Conservation (phyloP, 1,284 basidiomycete species). For the Puccinia hordei region DNA sequence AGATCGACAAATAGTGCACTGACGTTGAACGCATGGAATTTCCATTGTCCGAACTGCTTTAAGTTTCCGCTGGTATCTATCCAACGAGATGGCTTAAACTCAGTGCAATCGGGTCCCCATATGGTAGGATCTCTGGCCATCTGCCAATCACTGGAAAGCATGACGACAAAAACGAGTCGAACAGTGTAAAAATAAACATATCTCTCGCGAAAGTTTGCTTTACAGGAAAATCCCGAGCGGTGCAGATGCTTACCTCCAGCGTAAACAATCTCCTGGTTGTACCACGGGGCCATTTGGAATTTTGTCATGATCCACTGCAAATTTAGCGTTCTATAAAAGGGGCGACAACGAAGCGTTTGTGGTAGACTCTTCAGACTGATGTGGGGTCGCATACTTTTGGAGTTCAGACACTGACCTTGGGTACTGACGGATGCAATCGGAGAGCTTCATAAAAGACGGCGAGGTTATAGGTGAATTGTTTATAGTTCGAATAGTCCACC, state of each 20-base stretch:
- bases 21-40: conserved; percentile 51
- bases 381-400: neutral
- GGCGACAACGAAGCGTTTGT: neutral
- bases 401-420: conserved; percentile 34
- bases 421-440: conserved; percentile 52
- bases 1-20: neutral
- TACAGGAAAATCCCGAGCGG: neutral
- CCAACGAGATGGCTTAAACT: conserved; percentile 53
- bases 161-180: neutral
- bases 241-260: conserved; percentile 35
- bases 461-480: conserved; percentile 51
- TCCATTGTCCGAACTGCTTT: conserved; percentile 48
- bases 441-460: conserved; percentile 53
- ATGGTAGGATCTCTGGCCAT: conserved; percentile 53
- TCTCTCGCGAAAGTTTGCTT: neutral
- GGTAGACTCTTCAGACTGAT: neutral
- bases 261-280: conserved; percentile 42
- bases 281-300: conserved; percentile 43
- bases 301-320: conserved; percentile 50
- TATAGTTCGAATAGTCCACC: conserved; percentile 51
- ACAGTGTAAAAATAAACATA: neutral
- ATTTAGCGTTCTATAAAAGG: conserved; percentile 51
- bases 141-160: conserved; percentile 53
- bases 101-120: conserved; percentile 52
- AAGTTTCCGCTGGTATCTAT: conserved; percentile 43